Base-by-base conservation (phyloP, 2,329 filamentous ascomycete species). In the Cladosporium oxysporum region DNA sequence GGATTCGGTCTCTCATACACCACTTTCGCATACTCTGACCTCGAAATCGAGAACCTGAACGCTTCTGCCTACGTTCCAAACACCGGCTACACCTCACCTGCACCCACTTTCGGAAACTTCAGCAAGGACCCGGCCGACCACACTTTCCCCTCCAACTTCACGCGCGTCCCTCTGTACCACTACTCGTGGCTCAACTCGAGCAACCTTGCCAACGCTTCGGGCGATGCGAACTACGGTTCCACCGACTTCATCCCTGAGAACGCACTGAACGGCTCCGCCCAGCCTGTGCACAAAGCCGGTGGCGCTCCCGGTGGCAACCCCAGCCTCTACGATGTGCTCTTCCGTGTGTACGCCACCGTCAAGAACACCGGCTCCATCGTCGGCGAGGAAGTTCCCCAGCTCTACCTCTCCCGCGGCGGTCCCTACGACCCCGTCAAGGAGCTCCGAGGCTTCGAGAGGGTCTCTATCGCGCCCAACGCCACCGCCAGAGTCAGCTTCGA, bases 1-100 rank as follows among this genome's bases (percentile, higher is more conserved):
- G 91, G 91, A 8, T 90, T 85, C 71, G 91, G 91, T 64, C 80
- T 94, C 18, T 90, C 87, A 3, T 94, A 93, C 82, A 91, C 90
- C 1, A 91, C 84, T 2, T 92, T 94, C 73, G 76, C 85, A 61
- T 91, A 92, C 79, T 86, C 88, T 18, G 80, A 89, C 73, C 79
- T 93, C 49, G 75, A 81, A 33, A 78, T 91, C 64, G 83, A 78
- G 5, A 67, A 71, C 63, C 29, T 64, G 72, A 73, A 81, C 33
- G 81, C 81, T 5, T 76, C 76, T n/a, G 73, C 80, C 0, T 91
- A 90, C 80, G 77, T 70, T 18, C 84, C 90, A 0, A 87, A 86
- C 1, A 81, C 78, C 0, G 90, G 90, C 65, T 76, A 81, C 72
- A 90, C 89, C 0, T 79, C 79, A 52, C 78, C 86, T 0, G 90